These are phyloP conservation scores for Cyclocybe aegerita DNA, from an alignment of 768 basidiomycete genomes.

Conservation along the genomic window DNA sequence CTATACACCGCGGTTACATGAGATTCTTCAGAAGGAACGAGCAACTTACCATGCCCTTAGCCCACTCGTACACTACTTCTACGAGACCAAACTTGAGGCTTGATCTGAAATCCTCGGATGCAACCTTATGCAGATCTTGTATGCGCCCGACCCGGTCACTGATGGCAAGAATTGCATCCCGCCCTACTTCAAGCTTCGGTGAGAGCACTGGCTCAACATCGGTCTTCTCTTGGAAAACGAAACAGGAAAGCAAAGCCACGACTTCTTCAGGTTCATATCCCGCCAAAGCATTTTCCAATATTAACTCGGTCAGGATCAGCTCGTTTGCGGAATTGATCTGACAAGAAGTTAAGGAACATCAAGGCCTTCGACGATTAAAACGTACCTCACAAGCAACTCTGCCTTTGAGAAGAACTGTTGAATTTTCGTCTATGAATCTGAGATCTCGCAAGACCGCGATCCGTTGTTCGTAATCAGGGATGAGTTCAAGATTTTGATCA, in stretches of 20 bases:
- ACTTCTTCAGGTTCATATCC: constrained; percentile 93
- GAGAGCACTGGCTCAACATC: constrained; percentile 85
- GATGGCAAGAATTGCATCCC: constrained; percentile 75
- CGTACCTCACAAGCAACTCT: constrained; percentile 95
- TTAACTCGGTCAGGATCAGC: constrained; percentile 93
- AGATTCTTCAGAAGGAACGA: background rate
- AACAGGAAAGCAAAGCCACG: constrained; percentile 92
- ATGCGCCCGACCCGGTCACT: constrained; percentile 75
- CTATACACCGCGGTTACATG: constrained; percentile 36
- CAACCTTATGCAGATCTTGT: constrained; percentile 81
- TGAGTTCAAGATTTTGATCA: constrained; percentile 93
- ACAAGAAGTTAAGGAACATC: constrained; percentile 1
- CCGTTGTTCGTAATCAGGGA: constrained; percentile 96
- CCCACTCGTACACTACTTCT: constrained; percentile 99
- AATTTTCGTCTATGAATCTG: constrained; percentile 93
- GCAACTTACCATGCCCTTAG: constrained; percentile 89
- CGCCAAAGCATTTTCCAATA: constrained; percentile 92
- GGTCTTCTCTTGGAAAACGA: constrained; percentile 98
- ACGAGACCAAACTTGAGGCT: constrained; percentile 88
- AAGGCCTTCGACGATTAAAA: constrained; percentile 1
- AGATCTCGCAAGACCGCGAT: constrained; percentile 89
- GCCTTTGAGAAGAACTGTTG: constrained; percentile 93
- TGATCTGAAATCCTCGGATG: constrained; percentile 74
- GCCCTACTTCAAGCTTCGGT: constrained; percentile 75
- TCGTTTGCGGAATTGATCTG: constrained; percentile 99